Conservation (phyloP, 331 rosid genomes). For the Acacia pycnantha region DNA sequence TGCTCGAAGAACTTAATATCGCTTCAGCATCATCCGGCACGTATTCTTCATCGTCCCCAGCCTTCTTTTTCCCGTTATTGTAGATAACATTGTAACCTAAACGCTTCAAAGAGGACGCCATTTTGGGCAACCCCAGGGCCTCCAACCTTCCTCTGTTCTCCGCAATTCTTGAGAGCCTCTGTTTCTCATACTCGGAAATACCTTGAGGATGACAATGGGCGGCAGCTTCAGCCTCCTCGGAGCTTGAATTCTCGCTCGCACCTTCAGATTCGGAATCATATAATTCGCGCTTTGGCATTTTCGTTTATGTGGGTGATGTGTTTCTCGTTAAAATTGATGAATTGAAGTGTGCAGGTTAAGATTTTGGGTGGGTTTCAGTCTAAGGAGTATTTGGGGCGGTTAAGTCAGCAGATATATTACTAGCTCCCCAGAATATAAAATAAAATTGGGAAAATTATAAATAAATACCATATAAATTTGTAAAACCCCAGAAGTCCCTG, state of each 20-base stretch:
- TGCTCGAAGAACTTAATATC: slow-evolving; percentile 36
- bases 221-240: slow-evolving; percentile 32
- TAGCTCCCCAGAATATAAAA: too few species aligned
- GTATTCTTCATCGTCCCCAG: slow-evolving; percentile 68
- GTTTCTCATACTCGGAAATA: slow-evolving; percentile 67
- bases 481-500: too few species aligned
- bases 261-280: slow-evolving; percentile 35
- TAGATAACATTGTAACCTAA: slow-evolving; percentile 23
- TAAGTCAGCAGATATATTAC: too few species aligned
- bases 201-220: slow-evolving; percentile 6
- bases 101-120: slow-evolving; percentile 56
- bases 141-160: slow-evolving; percentile 78
- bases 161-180: slow-evolving; percentile 74
- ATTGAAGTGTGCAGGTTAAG: background rate
- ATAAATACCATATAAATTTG: too few species aligned
- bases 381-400: background rate
- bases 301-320: background rate
- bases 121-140: slow-evolving; percentile 66
- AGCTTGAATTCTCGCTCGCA: slow-evolving; percentile 26
- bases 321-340: background rate
- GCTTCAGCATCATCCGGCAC: slow-evolving; percentile 49
- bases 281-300: slow-evolving; percentile 20
- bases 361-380: background rate
- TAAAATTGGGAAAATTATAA: too few species aligned
- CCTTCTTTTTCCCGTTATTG: slow-evolving; percentile 45